Conservation (phyloP, 108 stramenopile species). For the Fistulifera pelliculosa region DNA sequence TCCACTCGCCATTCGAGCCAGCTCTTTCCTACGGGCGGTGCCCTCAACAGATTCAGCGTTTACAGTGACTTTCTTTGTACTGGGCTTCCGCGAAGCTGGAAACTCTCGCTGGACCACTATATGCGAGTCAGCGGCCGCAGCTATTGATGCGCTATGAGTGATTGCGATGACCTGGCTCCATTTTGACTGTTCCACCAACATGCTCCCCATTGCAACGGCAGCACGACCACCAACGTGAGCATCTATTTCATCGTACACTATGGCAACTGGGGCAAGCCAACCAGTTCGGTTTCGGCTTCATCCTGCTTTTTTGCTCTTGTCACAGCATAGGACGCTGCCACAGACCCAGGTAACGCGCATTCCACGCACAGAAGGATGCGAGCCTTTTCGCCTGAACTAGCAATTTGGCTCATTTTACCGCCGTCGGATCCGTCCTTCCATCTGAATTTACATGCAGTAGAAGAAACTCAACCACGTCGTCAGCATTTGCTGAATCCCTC, state of each 20-base stretch:
- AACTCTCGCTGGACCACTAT: constrained; percentile 49
- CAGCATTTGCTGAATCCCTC: constrained; percentile 9
- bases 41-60: constrained; percentile 36
- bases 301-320: background rate
- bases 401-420: constrained; percentile 54
- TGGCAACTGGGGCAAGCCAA: constrained; percentile 32
- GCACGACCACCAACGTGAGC: constrained; percentile 82
- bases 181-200: constrained; percentile 55
- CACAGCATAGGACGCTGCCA: constrained; percentile 27
- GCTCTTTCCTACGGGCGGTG: constrained; percentile 44
- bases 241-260: constrained; percentile 83
- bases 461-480: background rate
- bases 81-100: background rate
- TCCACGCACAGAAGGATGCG: constrained; percentile 74
- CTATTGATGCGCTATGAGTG: constrained; percentile 74
- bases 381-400: constrained; percentile 72
- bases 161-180: constrained; percentile 62
- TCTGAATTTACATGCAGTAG: constrained; percentile 15
- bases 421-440: constrained; percentile 12
- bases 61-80: constrained; percentile 11
- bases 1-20: constrained; percentile 74
- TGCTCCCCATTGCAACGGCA: constrained; percentile 64
- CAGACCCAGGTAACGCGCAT: constrained; percentile 62
- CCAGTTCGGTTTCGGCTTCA: background rate
- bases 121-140: constrained; percentile 64